Evolutionary conservation across 306 rosid species (phyloP), one percentile per base, ranked within the genome.

Genomic region (Hylodesmum podocarpum): DNA sequence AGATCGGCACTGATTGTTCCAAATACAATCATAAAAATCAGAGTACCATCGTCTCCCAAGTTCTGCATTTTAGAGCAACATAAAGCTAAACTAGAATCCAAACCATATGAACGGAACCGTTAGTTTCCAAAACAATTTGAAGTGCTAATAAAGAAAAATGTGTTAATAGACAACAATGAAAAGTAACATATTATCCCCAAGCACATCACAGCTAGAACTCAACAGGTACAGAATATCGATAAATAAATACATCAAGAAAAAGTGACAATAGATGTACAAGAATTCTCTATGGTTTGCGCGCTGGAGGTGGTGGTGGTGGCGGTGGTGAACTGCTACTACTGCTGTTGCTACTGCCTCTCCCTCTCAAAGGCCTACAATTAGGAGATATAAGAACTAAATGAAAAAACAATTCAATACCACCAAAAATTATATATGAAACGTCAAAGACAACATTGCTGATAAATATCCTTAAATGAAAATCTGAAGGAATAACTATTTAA

Each of bases 311-410:
- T 22, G 97, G 91, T 47, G 92, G 70, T 33, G 89, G 94, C 9
- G 89, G 87, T 27, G 97, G 97, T 22, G 97, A 96, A 66, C 88
- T 84, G 84, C 98, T 92, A 88, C 96, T 88, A 82, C 97, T 92
- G 87, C 97, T 95, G 58, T 89, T 88, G 88, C 99, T 91, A 58
- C 89, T 83, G 70, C 90, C 93, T 86, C 97, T 83, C 81, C 96
- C 94, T 86, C 89, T 91, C 86, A 88, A 73, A 21, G 97, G 91
- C 96, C 99, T 96, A 28, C 46, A 76, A 12, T 80, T 50, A 40
- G 25, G 39, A 13, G 70, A 14, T 12, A 46, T 36, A 5, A 16
- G 21, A 54, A 34, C 74, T 27, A 77, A 40, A 19, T 65, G 39
- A 66, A 18, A 29, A 43, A 18, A 19, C 51, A 54, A 44, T 37